Conservation (phyloP, 495 filamentous ascomycete genomes). For the Daldinia bambusicola region DNA sequence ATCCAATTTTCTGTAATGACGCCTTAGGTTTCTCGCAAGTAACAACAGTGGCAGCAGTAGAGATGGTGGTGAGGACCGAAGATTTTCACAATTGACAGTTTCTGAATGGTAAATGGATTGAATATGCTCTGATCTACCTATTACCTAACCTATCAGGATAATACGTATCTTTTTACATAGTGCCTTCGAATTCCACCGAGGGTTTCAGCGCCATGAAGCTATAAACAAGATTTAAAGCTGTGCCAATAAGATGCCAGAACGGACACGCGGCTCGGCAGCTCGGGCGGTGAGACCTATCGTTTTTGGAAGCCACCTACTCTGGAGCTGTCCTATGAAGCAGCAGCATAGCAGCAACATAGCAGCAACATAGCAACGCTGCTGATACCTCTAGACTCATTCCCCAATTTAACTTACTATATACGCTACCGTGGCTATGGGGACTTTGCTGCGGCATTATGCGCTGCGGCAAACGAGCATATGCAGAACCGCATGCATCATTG, state of each 20-base stretch:
- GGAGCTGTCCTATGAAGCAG: neutral
- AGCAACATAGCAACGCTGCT: slow-evolving; percentile 22
- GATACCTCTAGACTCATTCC: slow-evolving; percentile 32
- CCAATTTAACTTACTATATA: slow-evolving; percentile 14
- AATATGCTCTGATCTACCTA: neutral
- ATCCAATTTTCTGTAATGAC: too few relatives aligned
- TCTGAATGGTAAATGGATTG: too few relatives aligned
- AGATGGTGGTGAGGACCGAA: neutral
- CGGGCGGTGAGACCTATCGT: slow-evolving; percentile 34
- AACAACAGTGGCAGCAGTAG: slow-evolving; percentile 5
- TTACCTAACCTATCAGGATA: slow-evolving; percentile 5
- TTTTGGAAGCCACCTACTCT: slow-evolving; percentile 26
- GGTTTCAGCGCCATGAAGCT: slow-evolving; percentile 31
- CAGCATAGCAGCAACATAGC: slow-evolving; percentile 14
- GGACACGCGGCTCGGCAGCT: slow-evolving; percentile 15
- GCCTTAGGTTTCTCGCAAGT: too few relatives aligned
- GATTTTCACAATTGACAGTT: too few relatives aligned
- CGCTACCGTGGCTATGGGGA: slow-evolving; percentile 38
- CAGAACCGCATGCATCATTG: slow-evolving; percentile 13
- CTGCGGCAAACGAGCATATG: slow-evolving; percentile 28
- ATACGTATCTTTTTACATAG: slow-evolving; percentile 19
- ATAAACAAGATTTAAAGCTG: slow-evolving; percentile 28
- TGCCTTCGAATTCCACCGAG: slow-evolving; percentile 5
- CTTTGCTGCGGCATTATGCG: slow-evolving; percentile 40
- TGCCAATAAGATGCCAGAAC: slow-evolving; percentile 37